Percentiles rank a stretch among this genome's conserved stretches.
Conservation (phyloP, 768 basidiomycete genomes). For the Kwoniella sp. region DNA sequence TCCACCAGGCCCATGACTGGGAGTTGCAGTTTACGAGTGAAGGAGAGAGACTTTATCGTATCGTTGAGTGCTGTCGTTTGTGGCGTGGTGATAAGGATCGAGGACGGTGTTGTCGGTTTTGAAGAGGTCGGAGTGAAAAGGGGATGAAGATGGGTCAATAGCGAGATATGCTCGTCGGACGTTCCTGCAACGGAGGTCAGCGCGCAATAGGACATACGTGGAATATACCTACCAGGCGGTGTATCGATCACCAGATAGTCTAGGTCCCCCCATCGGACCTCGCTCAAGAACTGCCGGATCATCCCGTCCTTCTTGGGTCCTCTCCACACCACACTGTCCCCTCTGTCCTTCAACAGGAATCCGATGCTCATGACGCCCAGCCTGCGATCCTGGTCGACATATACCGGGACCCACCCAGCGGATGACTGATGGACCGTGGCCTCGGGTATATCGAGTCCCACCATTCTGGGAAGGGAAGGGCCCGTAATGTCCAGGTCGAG, state of each 20-base stretch:
- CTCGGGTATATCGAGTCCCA: slow-evolving; percentile 63
- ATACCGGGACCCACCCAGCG: slow-evolving; percentile 97
- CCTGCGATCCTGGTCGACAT: slow-evolving; percentile 72
- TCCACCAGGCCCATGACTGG: slow-evolving; percentile 89
- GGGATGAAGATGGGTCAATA: slow-evolving; percentile 88
- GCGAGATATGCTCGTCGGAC: slow-evolving; percentile 94
- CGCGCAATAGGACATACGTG: not conserved
- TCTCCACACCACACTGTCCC: slow-evolving; percentile 94
- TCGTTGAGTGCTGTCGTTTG: slow-evolving; percentile 95
- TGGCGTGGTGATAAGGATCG: slow-evolving; percentile 92
- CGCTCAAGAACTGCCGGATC: slow-evolving; percentile 96
- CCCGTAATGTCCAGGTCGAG: slow-evolving; percentile 92
- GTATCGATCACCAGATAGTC: slow-evolving; percentile 96
- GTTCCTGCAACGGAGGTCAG: slow-evolving; percentile 63
- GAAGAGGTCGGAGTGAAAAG: slow-evolving; percentile 55
- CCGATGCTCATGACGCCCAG: slow-evolving; percentile 96
- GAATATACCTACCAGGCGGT: slow-evolving; percentile 70
- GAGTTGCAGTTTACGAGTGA: slow-evolving; percentile 78
- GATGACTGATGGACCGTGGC: slow-evolving; percentile 87
- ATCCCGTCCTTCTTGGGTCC: slow-evolving; percentile 99
- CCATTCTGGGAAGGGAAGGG: slow-evolving; percentile 91
- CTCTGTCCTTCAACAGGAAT: slow-evolving; percentile 81
- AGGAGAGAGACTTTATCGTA: slow-evolving; percentile 92
- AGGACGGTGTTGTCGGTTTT: slow-evolving; percentile 58
- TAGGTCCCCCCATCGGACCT: slow-evolving; percentile 95